Evolutionary conservation across 768 basidiomycete species (phyloP).

Genomic region (Mycena olivaceomarginata): DNA sequence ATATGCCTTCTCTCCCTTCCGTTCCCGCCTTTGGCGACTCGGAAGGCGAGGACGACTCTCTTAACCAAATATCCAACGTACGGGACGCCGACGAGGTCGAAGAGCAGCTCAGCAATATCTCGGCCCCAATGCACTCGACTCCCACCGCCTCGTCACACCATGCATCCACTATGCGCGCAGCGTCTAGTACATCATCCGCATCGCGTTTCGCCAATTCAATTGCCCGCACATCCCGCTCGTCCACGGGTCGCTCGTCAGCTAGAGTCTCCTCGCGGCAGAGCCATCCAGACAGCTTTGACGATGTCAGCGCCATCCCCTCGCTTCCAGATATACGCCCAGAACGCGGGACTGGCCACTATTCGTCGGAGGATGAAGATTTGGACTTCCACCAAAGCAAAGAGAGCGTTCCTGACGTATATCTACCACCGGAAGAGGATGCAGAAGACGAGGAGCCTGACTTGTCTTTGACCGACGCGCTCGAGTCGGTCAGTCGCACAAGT

Average conservation of each 20-base stretch:
- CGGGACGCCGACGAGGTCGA: slow-evolving; percentile 55
- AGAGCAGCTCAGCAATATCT: slow-evolving; percentile 61
- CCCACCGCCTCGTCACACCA: slow-evolving; percentile 72
- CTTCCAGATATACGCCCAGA: slow-evolving; percentile 63
- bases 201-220: slow-evolving; percentile 75
- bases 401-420: slow-evolving; percentile 73
- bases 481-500: slow-evolving; percentile 72
- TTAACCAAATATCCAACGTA: slow-evolving; percentile 47
- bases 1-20: slow-evolving; percentile 90
- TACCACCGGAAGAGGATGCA: slow-evolving; percentile 68
- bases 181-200: slow-evolving; percentile 66
- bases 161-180: slow-evolving; percentile 68
- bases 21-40: slow-evolving; percentile 84
- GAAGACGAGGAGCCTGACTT: slow-evolving; percentile 53
- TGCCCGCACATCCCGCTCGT: slow-evolving; percentile 61
- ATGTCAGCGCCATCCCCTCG: slow-evolving; percentile 72
- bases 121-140: slow-evolving; percentile 80
- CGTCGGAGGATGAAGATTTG: slow-evolving; percentile 59
- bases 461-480: slow-evolving; percentile 75
- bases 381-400: slow-evolving; percentile 65
- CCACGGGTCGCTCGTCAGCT: slow-evolving; percentile 53
- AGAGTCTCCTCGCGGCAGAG: slow-evolving; percentile 57
- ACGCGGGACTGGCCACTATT: slow-evolving; percentile 55
- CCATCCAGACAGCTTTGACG: slow-evolving; percentile 73
- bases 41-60: slow-evolving; percentile 55